Conservation (phyloP, 163 green algal genomes). For the Chlamydomonas reinhardtii region DNA sequence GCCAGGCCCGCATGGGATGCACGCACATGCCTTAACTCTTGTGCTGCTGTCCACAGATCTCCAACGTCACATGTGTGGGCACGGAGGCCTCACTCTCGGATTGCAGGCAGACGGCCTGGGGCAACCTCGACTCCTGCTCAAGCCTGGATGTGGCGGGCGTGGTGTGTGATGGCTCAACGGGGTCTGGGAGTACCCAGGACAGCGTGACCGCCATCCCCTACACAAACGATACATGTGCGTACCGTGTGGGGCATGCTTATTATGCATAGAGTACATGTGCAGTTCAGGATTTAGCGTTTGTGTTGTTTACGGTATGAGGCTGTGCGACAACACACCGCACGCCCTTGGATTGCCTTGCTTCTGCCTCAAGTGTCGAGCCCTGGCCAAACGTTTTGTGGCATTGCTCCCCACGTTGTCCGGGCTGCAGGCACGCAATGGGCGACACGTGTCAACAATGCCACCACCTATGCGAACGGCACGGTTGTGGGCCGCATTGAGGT, state of each 20-base stretch:
- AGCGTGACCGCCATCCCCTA: not conserved
- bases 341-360: too few relatives aligned
- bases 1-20: too few relatives aligned
- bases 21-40: too few relatives aligned
- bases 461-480: not conserved
- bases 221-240: constrained; percentile 6
- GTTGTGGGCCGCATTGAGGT: not conserved
- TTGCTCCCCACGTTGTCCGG: not conserved
- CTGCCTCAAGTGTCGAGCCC: too few relatives aligned
- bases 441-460: not conserved
- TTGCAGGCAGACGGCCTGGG: constrained; percentile 1
- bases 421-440: not conserved
- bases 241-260: not conserved
- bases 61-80: not conserved
- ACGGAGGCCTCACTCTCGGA: not conserved
- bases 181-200: not conserved
- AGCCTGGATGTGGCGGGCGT: not conserved
- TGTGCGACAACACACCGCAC: too few relatives aligned
- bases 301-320: too few relatives aligned
- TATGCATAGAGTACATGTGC: too few relatives aligned
- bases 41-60: not conserved
- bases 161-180: not conserved
- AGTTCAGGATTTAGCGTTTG: too few relatives aligned
- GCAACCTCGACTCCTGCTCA: constrained; percentile 3
- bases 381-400: too few relatives aligned